A percentile compares a stretch with the other conserved stretches of the same genome.
These are phyloP conservation scores for Anthostomella pinea DNA, from an alignment of 2,329 filamentous ascomycete species.

Conservation along the genomic window DNA sequence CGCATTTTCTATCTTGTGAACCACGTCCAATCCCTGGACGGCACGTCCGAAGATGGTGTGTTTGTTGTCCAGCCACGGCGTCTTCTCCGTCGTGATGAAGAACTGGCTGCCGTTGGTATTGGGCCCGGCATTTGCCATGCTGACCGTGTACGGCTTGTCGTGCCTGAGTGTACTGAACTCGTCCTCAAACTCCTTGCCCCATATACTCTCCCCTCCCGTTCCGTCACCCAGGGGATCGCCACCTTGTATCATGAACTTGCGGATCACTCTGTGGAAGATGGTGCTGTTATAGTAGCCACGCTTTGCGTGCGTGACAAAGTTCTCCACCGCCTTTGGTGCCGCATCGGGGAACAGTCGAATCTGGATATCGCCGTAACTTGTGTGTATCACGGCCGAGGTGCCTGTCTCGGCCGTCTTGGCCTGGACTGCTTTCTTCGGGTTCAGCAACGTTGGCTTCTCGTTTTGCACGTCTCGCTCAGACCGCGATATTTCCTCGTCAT, in stretches of 20 bases:
- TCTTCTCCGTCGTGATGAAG: slow-evolving; percentile 97
- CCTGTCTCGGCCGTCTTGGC: slow-evolving; percentile 69
- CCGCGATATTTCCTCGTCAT: slow-evolving; percentile 79
- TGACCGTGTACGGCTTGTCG: slow-evolving; percentile 93
- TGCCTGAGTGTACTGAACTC: slow-evolving; percentile 90
- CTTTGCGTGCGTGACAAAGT: slow-evolving; percentile 89
- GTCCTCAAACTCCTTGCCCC: slow-evolving; percentile 89
- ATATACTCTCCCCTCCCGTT: slow-evolving; percentile 87
- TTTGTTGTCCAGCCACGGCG: slow-evolving; percentile 92
- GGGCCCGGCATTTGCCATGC: slow-evolving; percentile 96
- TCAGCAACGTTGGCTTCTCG: slow-evolving; percentile 75
- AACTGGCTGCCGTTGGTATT: slow-evolving; percentile 97
- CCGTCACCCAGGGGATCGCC: slow-evolving; percentile 87
- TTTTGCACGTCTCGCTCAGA: slow-evolving; percentile 89
- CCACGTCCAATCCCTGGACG: slow-evolving; percentile 85
- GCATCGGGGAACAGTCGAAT: slow-evolving; percentile 90
- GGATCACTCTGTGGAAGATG: slow-evolving; percentile 95
- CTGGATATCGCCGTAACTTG: slow-evolving; percentile 89
- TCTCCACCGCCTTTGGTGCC: slow-evolving; percentile 92
- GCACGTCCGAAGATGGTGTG: slow-evolving; percentile 95
- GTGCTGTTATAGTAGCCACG: slow-evolving; percentile 96
- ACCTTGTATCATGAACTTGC: slow-evolving; percentile 95
- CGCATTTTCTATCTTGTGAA: slow-evolving; percentile 92
- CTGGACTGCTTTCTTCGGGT: slow-evolving; percentile 52
- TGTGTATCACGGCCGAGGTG: slow-evolving; percentile 82